Evolutionary conservation across 371 early-diverging fungal species (phyloP).

Genomic region (Mucor mucedo): DNA sequence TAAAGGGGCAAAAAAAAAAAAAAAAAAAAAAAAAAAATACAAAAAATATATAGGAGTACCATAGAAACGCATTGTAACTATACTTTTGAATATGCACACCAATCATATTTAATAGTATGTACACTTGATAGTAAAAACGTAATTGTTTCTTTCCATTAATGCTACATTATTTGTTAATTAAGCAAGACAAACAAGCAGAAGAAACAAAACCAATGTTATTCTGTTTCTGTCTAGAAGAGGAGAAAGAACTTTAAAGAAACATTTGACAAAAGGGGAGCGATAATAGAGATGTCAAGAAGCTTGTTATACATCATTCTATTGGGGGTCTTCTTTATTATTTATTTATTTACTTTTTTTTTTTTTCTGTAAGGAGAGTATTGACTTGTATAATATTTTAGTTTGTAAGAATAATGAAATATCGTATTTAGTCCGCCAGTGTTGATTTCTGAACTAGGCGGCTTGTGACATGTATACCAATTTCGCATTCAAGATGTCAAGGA

Average conservation of each 20-base stretch:
- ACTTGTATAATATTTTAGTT: neutral
- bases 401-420: constrained; percentile 5
- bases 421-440: neutral
- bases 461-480: neutral
- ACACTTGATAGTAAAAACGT: neutral
- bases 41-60: neutral
- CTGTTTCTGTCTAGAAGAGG: neutral
- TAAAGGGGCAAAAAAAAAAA: neutral
- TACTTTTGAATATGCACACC: neutral
- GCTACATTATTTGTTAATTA: neutral
- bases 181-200: neutral
- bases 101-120: neutral
- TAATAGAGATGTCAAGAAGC: constrained; percentile 6
- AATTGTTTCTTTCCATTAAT: neutral
- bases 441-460: constrained; percentile 1
- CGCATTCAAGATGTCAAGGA: neutral
- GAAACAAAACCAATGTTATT: neutral
- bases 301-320: neutral
- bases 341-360: neutral
- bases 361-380: neutral
- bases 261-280: constrained; percentile 3
- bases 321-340: neutral
- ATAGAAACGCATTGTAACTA: neutral
- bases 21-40: neutral
- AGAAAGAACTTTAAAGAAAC: neutral